These are phyloP conservation scores for Aureobasidium sp. DNA, from an alignment of 2,329 filamentous ascomycete species.

Conservation along the genomic window DNA sequence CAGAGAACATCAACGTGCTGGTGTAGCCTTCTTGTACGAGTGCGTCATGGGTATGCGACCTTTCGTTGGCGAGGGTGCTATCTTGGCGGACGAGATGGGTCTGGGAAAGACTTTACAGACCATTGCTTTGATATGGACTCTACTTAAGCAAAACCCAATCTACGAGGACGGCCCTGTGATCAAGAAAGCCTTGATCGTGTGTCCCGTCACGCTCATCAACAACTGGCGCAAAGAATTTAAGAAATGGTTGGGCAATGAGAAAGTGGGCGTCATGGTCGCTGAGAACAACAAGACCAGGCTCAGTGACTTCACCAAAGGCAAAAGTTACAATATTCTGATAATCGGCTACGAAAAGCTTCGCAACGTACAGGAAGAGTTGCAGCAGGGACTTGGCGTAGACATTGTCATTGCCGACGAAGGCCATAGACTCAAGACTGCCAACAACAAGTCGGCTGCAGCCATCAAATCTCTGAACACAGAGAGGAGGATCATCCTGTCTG, in stretches of 20 bases:
- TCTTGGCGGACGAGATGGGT: constrained; percentile 70
- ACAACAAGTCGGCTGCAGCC: constrained; percentile 60
- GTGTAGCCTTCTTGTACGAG: constrained; percentile 65
- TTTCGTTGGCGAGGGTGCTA: constrained; percentile 60
- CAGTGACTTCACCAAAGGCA: constrained; percentile 62
- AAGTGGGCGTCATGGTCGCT: constrained; percentile 61
- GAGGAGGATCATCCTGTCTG: constrained; percentile 56
- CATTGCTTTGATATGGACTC: constrained; percentile 63
- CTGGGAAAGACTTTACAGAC: constrained; percentile 68
- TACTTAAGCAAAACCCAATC: constrained; percentile 64
- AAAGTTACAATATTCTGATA: constrained; percentile 63
- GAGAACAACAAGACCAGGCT: constrained; percentile 54
- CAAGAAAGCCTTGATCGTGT: constrained; percentile 65
- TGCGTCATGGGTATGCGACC: constrained; percentile 67
- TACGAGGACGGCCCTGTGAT: constrained; percentile 53
- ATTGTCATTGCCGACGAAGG: constrained; percentile 66
- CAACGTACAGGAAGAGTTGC: constrained; percentile 57
- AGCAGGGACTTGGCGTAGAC: constrained; percentile 56
- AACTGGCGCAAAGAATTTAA: constrained; percentile 69
- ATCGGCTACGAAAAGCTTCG: constrained; percentile 66
- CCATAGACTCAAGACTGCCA: constrained; percentile 59
- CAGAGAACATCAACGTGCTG: constrained; percentile 61
- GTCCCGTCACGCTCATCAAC: constrained; percentile 62
- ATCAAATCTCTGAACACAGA: constrained; percentile 58
- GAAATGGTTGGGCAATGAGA: constrained; percentile 66